Base-by-base conservation (phyloP, 768 basidiomycete genomes). In the Naganishia kalamii region DNA sequence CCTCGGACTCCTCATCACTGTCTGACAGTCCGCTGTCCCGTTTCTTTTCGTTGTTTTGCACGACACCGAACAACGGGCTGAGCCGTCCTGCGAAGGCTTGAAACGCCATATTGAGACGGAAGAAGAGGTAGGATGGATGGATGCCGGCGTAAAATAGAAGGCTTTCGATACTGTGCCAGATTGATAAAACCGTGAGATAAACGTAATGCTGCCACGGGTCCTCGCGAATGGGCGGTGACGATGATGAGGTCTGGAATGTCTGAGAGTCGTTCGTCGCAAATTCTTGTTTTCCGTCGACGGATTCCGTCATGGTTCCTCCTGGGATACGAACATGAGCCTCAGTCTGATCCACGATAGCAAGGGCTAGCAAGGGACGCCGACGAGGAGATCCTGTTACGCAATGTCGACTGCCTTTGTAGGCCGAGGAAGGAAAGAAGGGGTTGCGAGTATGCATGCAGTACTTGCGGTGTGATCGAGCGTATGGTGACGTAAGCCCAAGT, bases 51-150 rank as follows among this genome's bases (percentile, higher is more conserved):
- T 15, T 25, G 13, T 27, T 40, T 33, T 61, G 60, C 43, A 33
- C 3, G 7, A 44, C 12, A 5, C 8, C 43, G 25, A 44, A 29
- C 23, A 64, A 51, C 8, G 44, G 50, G 40, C 63, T 43, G 23
- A 54, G 25, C 21, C 40, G 29, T 27, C 25, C 23, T 21, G 40
- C 50, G 8, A 64, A 30, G 3, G 27, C 27, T 32, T 57, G 27
- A 25, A 64, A 51, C 29, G 63, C 37, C 30, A 46, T 54, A 11
- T 30, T 54, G 19, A 57, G 40, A n/a, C 63, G 63, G 21, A 44
- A 32, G 23, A 44, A 4, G 27, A 64, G 27, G 25, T 64, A 64
- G 25, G 33, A 50, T 30, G 51, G 63, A 30, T 64, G 50, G 13
- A 64, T n/a, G 21, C 63, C 63, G 27, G 50, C 33, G 29, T 50